These are phyloP conservation scores for Cystobasidium sp. DNA, from an alignment of 1,284 basidiomycete species.

Conservation along the genomic window DNA sequence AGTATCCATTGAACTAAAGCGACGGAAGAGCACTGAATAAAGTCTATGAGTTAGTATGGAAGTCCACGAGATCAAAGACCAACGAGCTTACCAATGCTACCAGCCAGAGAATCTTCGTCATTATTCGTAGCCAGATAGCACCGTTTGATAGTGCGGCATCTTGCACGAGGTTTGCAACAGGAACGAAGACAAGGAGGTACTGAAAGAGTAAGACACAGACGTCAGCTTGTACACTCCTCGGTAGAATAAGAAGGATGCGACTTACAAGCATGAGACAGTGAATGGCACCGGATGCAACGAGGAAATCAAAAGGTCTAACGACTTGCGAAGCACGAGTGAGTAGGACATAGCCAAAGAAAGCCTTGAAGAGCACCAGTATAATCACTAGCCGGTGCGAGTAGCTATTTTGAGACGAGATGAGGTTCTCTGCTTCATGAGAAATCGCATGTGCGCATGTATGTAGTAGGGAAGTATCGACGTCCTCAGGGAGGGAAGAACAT, in stretches of 20 bases:
- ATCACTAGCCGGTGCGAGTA: conserved; percentile 23
- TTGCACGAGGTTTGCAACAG: conserved; percentile 28
- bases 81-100: conserved; percentile 28
- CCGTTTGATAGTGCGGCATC: conserved; percentile 6
- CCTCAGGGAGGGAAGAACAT: conserved; percentile 26
- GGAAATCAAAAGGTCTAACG: conserved; percentile 37
- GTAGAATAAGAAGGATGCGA: not conserved
- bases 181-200: conserved; percentile 36
- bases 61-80: not conserved
- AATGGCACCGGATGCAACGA: conserved; percentile 33
- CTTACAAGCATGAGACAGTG: conserved; percentile 38
- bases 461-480: conserved; percentile 17
- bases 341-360: conserved; percentile 17
- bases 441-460: conserved; percentile 37
- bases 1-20: conserved; percentile 9
- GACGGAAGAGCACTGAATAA: conserved; percentile 12
- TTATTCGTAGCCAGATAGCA: conserved; percentile 7
- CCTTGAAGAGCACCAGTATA: conserved; percentile 19
- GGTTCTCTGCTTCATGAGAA: conserved; percentile 24
- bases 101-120: conserved; percentile 32
- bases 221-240: not conserved
- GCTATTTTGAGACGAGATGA: not conserved
- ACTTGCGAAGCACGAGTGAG: conserved; percentile 7
- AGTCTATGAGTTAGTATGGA: not conserved
- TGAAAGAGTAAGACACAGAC: not conserved